A percentile compares a stretch with the other conserved stretches of the same genome.
Evolutionary conservation across 148 eudicot genomes (phyloP).

Genomic region (Camellia granthamiana): DNA sequence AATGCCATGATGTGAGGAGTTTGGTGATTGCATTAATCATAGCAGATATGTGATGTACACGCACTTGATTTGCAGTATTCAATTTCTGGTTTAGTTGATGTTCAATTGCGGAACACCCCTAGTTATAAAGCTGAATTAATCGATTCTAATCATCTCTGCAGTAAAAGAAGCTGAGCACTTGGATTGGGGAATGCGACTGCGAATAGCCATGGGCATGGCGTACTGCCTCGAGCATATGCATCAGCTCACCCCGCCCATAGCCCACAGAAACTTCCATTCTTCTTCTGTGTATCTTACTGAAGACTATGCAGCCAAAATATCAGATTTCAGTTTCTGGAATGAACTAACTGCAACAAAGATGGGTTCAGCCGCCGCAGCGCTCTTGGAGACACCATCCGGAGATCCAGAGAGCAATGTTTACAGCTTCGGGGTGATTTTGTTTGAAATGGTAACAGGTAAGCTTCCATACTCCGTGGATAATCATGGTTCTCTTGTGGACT

Average conservation of each 20-base stretch:
- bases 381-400: conserved; percentile 39
- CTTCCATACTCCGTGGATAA: conserved; percentile 54
- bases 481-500: conserved; percentile 39
- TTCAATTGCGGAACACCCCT: neutral
- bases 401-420: conserved; percentile 56
- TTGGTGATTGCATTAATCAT: neutral
- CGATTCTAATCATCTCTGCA: conserved; percentile 24
- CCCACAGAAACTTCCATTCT: conserved; percentile 64
- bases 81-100: neutral
- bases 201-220: conserved; percentile 81
- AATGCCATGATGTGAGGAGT: neutral
- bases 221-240: conserved; percentile 90
- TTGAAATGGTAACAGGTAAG: conserved; percentile 76
- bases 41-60: neutral
- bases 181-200: conserved; percentile 77
- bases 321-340: conserved; percentile 77
- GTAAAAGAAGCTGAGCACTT: conserved; percentile 90
- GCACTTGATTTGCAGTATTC: neutral
- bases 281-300: conserved; percentile 74
- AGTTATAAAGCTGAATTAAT: neutral
- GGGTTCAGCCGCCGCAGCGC: conserved; percentile 53
- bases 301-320: conserved; percentile 88
- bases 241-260: conserved; percentile 57
- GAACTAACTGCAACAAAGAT: conserved; percentile 42
- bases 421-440: conserved; percentile 69